Conservation (phyloP, 768 basidiomycete species). For the Termitomyces sp. region DNA sequence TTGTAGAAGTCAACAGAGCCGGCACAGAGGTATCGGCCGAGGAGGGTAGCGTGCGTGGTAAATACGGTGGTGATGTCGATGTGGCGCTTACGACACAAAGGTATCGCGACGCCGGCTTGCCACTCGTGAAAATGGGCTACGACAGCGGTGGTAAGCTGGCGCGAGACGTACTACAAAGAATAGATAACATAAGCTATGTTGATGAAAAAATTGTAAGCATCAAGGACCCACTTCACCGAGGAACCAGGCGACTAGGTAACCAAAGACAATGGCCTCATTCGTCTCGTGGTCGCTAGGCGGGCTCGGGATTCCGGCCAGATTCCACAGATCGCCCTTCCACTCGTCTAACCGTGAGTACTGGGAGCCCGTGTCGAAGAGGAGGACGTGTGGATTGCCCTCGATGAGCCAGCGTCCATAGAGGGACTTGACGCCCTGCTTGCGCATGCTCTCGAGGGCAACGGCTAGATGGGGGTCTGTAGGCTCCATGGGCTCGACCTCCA, state of each 20-base stretch:
- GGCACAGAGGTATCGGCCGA: conserved; percentile 97
- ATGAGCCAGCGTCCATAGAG: conserved; percentile 98
- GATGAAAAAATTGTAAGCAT: conserved; percentile 1
- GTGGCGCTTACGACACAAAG: conserved; percentile 91
- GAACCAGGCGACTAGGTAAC: conserved; percentile 99
- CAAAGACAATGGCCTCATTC: conserved; percentile 96
- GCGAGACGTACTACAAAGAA: conserved; percentile 63
- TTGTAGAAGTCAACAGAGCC: conserved; percentile 99
- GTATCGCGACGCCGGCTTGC: conserved; percentile 96
- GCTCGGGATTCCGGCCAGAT: conserved; percentile 93
- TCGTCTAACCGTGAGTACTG: conserved; percentile 88
- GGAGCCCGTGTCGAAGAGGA: conserved; percentile 93
- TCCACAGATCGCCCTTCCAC: conserved; percentile 99
- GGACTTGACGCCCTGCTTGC: conserved; percentile 84
- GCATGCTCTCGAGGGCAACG: conserved; percentile 78
- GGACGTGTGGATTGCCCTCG: conserved; percentile 91
- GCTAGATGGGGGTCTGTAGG: conserved; percentile 77
- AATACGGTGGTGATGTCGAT: conserved; percentile 99
- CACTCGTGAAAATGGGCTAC: conserved; percentile 99
- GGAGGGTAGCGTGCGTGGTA: conserved; percentile 96
- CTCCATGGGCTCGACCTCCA: conserved; percentile 96
- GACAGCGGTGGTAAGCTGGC: conserved; percentile 80
- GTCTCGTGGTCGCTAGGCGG: conserved; percentile 97
- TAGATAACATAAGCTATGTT: background rate
- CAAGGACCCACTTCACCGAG: conserved; percentile 79